These are phyloP conservation scores for Hemileccinum rubropunctum DNA, from an alignment of 768 basidiomycete species.

Conservation along the genomic window DNA sequence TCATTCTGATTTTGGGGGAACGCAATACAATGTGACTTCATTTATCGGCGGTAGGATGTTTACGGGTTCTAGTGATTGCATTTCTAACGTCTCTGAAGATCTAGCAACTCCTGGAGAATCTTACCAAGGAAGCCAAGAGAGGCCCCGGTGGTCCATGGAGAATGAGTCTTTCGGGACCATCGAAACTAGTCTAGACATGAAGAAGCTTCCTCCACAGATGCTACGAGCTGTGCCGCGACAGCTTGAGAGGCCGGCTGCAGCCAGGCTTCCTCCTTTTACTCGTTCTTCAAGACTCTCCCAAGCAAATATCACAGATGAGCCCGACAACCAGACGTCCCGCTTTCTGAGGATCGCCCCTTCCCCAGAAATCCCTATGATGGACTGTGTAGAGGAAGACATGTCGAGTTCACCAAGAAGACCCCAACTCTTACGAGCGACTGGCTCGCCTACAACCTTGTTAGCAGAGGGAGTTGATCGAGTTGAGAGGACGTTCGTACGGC, in stretches of 20 bases:
- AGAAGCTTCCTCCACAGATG: conserved; percentile 1
- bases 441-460: conserved; percentile 22
- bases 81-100: conserved; percentile 25
- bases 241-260: not conserved
- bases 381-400: conserved; percentile 23
- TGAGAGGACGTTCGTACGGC: conserved; percentile 36
- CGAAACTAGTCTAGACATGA: not conserved
- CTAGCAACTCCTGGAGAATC: conserved; percentile 30
- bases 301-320: not conserved
- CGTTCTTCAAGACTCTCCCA: not conserved
- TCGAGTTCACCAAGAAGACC: conserved; percentile 23
- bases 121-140: conserved; percentile 8
- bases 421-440: conserved; percentile 28
- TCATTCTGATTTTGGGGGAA: conserved; percentile 44
- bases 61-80: not conserved
- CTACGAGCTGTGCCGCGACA: not conserved
- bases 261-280: not conserved
- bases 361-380: conserved; percentile 10
- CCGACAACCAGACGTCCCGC: conserved; percentile 5
- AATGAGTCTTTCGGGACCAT: not conserved
- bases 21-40: conserved; percentile 70
- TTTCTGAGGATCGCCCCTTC: conserved; percentile 22
- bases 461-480: conserved; percentile 12
- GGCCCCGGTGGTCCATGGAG: conserved; percentile 4
- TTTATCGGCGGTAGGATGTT: conserved; percentile 54